phyloP scores from a whole-genome alignment of 2,329 filamentous ascomycete genomes.

The Macrophomina tecta region DNA sequence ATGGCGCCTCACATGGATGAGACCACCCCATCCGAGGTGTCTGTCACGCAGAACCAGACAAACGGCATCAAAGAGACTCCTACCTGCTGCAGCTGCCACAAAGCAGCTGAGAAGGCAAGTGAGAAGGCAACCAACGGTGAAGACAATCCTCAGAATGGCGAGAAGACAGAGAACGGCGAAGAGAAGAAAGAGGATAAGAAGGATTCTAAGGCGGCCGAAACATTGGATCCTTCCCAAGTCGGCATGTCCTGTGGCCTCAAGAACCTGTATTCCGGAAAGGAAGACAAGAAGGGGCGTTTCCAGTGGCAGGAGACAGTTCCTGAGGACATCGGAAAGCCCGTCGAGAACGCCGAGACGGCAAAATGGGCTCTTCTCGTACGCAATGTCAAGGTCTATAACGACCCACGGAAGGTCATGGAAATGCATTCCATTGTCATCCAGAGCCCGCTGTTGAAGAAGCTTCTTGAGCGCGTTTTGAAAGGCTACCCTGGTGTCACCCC shows the following conservation, averaged over 20 bases:
- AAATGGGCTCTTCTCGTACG: slow-evolving; percentile 66
- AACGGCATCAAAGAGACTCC: background rate
- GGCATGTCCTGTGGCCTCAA: slow-evolving; percentile 52
- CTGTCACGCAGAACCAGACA: background rate
- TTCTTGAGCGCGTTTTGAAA: slow-evolving; percentile 61
- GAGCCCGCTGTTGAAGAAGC: slow-evolving; percentile 64
- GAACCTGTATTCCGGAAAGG: slow-evolving; percentile 57
- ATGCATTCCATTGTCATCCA: slow-evolving; percentile 70
- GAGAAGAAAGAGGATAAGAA: slow-evolving; percentile 17
- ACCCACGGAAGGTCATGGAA: slow-evolving; percentile 65
- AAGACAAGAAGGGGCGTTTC: slow-evolving; percentile 52
- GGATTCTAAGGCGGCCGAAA: slow-evolving; percentile 23
- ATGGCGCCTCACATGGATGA: slow-evolving; percentile 20
- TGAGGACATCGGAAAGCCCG: slow-evolving; percentile 58
- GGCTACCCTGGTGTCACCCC: slow-evolving; percentile 67
- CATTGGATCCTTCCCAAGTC: slow-evolving; percentile 34
- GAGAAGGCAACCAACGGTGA: background rate
- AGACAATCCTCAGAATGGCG: background rate
- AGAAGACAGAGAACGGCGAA: slow-evolving; percentile 19
- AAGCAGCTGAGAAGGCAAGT: background rate
- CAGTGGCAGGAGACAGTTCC: slow-evolving; percentile 56
- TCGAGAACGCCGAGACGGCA: slow-evolving; percentile 64
- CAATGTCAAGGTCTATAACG: slow-evolving; percentile 49
- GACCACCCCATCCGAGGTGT: background rate
- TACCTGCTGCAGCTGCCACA: background rate